Base-by-base conservation (phyloP, 768 basidiomycete species). In the Suillus ampliporus region DNA sequence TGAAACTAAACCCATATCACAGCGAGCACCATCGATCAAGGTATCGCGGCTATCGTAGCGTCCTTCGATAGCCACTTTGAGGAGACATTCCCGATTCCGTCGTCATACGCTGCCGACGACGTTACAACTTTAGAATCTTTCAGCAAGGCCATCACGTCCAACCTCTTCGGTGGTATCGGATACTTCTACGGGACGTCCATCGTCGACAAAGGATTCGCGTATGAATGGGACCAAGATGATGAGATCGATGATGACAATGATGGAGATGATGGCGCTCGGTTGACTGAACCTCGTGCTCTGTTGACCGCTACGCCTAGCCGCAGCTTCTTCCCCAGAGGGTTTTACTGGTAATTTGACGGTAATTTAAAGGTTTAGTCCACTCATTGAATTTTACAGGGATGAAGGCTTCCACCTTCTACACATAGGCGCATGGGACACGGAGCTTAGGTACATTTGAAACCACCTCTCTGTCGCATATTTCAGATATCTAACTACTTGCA, bases 251-350 rank as follows among this genome's bases (percentile, higher is more conserved):
- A 77, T 1, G 79, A 78, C 10, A 82, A 80, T 5, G 79, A 71
- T n/a, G 65, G 58, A 15, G 72, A 78, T 59, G 79, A 75, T 44
- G 90, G 87, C n/a, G 83, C 91, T 17, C 83, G 76, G 60, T 69
- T 94, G 64, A 92, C 90, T 5, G 89, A 91, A 38, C 89, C 92
- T 8, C 87, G 81, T 62, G 85, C 87, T 21, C 77, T 99, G 21
- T 77, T 97, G 66, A 97, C 96, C 9, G 95, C 94, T 1, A 99
- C 97, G 0, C 96, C 96, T 5, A 97, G 95, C 71, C 84, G 97
- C 40, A 95, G 94, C 67, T 99, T 99, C 81, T 99, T 99, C 82
- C 96, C 96, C 0, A 83, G 96, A 73, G 96, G 96, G 19, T 99
- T 99, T 77, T 99, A 99, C 76, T 99, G 96, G 92, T 92, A 74